Evolutionary conservation across 73 alveolate species (phyloP).

Genomic region (Loxodes magnus): DNA sequence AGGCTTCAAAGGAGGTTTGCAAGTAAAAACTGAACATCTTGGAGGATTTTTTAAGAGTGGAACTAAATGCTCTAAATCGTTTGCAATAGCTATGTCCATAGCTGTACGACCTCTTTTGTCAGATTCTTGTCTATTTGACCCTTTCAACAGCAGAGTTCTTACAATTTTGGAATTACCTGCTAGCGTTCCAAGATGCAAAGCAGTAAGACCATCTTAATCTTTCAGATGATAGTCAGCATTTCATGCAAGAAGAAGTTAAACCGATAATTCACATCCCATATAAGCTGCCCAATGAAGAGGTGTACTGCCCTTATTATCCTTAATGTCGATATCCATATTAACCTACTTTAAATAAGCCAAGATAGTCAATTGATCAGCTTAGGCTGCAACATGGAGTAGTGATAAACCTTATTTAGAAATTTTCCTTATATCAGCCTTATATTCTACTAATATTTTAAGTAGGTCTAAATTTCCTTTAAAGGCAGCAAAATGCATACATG

Average conservation of each 20-base stretch:
- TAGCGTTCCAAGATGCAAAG: conserved; percentile 82
- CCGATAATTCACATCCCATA: conserved; percentile 40
- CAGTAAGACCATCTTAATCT: conserved; percentile 76
- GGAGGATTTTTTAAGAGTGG: neutral
- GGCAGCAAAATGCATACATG: conserved; percentile 85
- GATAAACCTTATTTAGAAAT: conserved; percentile 73
- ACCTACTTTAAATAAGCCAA: conserved; percentile 68
- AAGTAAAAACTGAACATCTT: no score
- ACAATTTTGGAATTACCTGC: conserved; percentile 62
- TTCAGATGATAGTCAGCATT: conserved; percentile 47
- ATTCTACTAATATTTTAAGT: conserved; percentile 54
- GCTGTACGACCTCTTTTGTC: conserved; percentile 64
- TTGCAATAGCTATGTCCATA: conserved; percentile 39
- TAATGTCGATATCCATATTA: conserved; percentile 37
- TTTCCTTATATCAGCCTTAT: conserved; percentile 69
- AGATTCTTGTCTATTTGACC: conserved; percentile 58
- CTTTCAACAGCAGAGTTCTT: conserved; percentile 57
- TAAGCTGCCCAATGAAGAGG: conserved; percentile 95
- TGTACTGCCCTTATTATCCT: conserved; percentile 66
- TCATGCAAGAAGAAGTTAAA: conserved; percentile 34
- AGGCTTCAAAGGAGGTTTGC: no score
- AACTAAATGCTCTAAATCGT: neutral
- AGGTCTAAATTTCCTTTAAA: conserved; percentile 71
- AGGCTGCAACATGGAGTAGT: conserved; percentile 93
- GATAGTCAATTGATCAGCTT: conserved; percentile 84